Evolutionary conservation across 768 basidiomycete species (phyloP).

Genomic region (Mycena metata): DNA sequence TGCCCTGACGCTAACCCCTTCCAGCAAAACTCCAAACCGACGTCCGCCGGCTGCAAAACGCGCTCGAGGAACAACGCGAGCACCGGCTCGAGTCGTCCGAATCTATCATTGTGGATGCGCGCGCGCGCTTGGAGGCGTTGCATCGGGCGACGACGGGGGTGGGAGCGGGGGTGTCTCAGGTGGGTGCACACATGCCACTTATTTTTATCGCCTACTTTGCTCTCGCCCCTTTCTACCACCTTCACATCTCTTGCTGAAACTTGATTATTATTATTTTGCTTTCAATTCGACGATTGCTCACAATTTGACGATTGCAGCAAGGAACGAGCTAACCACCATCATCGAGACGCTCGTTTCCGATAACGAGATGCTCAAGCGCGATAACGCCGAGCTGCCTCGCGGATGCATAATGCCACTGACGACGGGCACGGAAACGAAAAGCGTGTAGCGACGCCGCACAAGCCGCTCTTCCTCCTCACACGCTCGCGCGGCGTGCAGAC

Average conservation of each 20-base stretch:
- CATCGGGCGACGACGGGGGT: constrained; percentile 63
- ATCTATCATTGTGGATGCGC: constrained; percentile 74
- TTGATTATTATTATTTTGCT: too few relatives aligned
- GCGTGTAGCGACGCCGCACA: constrained; percentile 46
- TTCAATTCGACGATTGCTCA: too few relatives aligned
- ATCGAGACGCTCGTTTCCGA: constrained; percentile 89
- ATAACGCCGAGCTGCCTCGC: constrained; percentile 85
- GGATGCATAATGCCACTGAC: constrained; percentile 65
- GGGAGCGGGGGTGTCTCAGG: too few relatives aligned
- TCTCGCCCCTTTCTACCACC: too few relatives aligned
- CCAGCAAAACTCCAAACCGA: constrained; percentile 80
- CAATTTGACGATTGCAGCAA: too few relatives aligned
- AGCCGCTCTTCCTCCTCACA: constrained; percentile 66
- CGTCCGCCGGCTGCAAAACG: constrained; percentile 72
- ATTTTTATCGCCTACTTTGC: too few relatives aligned
- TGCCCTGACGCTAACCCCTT: not conserved
- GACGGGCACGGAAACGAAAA: constrained; percentile 62
- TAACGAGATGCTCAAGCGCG: constrained; percentile 85
- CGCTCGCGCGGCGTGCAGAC: constrained; percentile 80
- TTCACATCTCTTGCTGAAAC: too few relatives aligned
- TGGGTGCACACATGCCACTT: too few relatives aligned
- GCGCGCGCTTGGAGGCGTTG: constrained; percentile 70
- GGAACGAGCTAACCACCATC: constrained; percentile 66
- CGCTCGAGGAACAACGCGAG: constrained; percentile 70
- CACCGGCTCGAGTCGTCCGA: constrained; percentile 77